Conservation (phyloP, 176 grass and related monocot species). For the Zea luxurians region DNA sequence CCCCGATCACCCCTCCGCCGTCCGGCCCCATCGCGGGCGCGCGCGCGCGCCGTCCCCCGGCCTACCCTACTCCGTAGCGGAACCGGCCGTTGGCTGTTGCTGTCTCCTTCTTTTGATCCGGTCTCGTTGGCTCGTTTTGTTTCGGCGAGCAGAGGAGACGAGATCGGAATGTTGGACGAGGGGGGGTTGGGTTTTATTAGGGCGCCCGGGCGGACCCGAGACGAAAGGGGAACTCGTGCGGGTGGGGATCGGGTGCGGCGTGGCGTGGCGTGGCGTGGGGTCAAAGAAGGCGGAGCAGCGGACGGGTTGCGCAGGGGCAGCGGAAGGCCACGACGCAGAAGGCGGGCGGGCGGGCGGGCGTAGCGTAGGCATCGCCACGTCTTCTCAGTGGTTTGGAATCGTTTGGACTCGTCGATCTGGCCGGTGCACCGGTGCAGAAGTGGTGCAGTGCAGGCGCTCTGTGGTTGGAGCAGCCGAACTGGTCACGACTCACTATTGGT, state of each 20-base stretch:
- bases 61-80: no score
- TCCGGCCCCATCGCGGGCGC: slow-evolving; percentile 25
- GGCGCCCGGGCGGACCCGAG: background rate
- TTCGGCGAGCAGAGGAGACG: background rate
- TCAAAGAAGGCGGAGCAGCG: slow-evolving; percentile 31
- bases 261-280: slow-evolving; percentile 27
- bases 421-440: no score
- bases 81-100: slow-evolving; percentile 15
- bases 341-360: background rate
- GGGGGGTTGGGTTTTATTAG: slow-evolving; percentile 31
- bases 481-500: background rate
- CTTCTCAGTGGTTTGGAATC: slow-evolving; percentile 29
- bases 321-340: background rate
- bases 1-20: background rate
- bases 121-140: slow-evolving; percentile 34
- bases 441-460: background rate
- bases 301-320: background rate
- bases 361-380: background rate
- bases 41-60: no score
- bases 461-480: background rate
- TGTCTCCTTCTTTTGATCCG: slow-evolving; percentile 19
- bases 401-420: slow-evolving; percentile 15
- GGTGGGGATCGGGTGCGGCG: slow-evolving; percentile 16
- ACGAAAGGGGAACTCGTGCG: background rate
- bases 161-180: slow-evolving; percentile 4